phyloP scores from a whole-genome alignment of 2,329 filamentous ascomycete genomes.

The Penicillium italicum region DNA sequence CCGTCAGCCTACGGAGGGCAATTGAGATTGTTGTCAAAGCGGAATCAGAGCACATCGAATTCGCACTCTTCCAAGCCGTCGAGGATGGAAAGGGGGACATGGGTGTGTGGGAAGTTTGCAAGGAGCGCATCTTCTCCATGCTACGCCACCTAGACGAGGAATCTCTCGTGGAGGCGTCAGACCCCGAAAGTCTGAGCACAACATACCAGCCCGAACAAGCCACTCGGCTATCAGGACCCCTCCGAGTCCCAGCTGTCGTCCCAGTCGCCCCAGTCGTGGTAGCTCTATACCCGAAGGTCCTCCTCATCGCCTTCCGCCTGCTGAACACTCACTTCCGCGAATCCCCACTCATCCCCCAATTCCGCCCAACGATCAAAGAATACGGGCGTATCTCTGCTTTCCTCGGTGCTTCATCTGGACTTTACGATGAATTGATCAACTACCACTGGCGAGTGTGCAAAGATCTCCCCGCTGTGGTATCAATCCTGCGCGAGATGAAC shows the following conservation, averaged over 20 bases:
- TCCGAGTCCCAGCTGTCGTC: conserved; percentile 34
- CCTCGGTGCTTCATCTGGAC: conserved; percentile 40
- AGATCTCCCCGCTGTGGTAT: conserved; percentile 40
- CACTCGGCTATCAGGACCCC: conserved; percentile 3
- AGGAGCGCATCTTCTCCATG: conserved; percentile 41
- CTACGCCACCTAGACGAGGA: conserved; percentile 26
- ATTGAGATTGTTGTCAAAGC: conserved; percentile 28
- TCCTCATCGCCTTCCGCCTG: conserved; percentile 41
- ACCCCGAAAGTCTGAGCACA: neutral
- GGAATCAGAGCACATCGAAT: conserved; percentile 33
- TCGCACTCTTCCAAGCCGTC: conserved; percentile 29
- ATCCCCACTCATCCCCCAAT: conserved; percentile 40
- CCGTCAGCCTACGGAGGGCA: conserved; percentile 20
- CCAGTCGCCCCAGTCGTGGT: conserved; percentile 33
- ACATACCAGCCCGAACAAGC: neutral
- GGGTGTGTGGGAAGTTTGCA: conserved; percentile 40
- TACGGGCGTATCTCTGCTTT: conserved; percentile 43
- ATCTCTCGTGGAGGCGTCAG: conserved; percentile 1
- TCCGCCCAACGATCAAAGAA: conserved; percentile 40
- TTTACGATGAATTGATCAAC: conserved; percentile 46
- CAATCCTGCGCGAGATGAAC: conserved; percentile 45
- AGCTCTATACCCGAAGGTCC: conserved; percentile 41
- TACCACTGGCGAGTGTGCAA: conserved; percentile 43
- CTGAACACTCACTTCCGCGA: conserved; percentile 40
- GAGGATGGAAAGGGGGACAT: conserved; percentile 31